phyloP scores from a whole-genome alignment of 2,329 filamentous ascomycete species.

The Magnaporthiopsis rhizophila region DNA sequence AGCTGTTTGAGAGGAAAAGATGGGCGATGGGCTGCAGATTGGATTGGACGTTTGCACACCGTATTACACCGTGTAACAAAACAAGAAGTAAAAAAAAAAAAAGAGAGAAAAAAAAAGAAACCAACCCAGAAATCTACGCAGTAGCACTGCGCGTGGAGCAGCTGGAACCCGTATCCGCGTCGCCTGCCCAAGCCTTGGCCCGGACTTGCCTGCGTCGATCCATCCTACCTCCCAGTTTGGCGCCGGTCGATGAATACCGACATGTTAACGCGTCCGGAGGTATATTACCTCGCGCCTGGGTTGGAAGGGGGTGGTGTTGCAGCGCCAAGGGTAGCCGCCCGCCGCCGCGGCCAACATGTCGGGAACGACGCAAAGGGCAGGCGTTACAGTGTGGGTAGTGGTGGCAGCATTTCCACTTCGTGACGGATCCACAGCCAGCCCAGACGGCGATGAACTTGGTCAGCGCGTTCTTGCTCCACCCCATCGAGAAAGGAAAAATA shows the following conservation, averaged over 20 bases:
- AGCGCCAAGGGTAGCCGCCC: background rate
- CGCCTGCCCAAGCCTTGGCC: background rate
- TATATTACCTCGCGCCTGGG: background rate
- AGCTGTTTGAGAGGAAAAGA: background rate
- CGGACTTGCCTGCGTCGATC: background rate
- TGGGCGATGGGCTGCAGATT: background rate
- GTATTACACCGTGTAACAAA: background rate
- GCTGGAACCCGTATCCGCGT: background rate
- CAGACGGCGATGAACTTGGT: background rate
- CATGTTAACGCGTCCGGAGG: background rate
- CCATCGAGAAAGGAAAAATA: background rate
- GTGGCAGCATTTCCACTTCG: background rate
- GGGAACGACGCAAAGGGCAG: no score
- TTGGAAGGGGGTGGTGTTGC: background rate
- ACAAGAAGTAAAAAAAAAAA: background rate
- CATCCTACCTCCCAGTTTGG: background rate
- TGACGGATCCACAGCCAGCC: background rate
- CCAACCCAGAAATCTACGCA: slow-evolving; percentile 8
- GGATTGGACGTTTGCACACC: background rate
- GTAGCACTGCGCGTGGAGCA: background rate
- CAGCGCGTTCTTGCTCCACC: background rate
- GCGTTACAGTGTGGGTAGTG: no score
- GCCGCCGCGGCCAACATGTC: background rate
- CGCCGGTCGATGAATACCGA: background rate
- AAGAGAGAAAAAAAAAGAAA: slow-evolving; percentile 9